Evolutionary conservation across 2,329 filamentous ascomycete species (phyloP).

Genomic region (Didymella sp.): DNA sequence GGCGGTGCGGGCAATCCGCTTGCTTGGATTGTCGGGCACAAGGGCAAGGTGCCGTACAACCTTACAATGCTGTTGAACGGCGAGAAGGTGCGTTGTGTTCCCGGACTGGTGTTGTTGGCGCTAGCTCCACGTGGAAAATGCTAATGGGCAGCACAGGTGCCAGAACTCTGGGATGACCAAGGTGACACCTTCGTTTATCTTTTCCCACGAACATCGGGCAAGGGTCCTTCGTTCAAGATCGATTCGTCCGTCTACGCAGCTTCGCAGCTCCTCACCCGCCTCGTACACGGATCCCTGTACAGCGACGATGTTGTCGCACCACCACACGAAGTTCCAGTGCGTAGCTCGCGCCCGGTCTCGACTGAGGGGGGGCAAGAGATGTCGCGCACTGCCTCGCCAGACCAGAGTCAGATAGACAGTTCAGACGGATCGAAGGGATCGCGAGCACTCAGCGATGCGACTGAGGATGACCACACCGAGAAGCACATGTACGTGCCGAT

Average conservation of each 20-base stretch:
- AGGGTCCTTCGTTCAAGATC: conserved; percentile 67
- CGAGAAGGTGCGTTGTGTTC: conserved; percentile 54
- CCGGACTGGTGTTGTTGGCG: background rate
- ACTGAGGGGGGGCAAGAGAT: conserved; percentile 32
- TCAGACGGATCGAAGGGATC: conserved; percentile 58
- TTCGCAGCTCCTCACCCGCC: conserved; percentile 62
- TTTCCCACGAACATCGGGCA: conserved; percentile 63
- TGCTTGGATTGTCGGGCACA: conserved; percentile 67
- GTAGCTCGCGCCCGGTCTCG: conserved; percentile 31
- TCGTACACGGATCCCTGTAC: conserved; percentile 63
- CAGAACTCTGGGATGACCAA: conserved; percentile 67
- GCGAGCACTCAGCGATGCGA: conserved; percentile 55
- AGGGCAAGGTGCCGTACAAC: conserved; percentile 64
- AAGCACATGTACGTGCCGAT: conserved; percentile 67
- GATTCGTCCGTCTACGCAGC: conserved; percentile 65
- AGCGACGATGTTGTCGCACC: conserved; percentile 37
- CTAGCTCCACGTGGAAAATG: conserved; percentile 17
- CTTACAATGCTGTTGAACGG: conserved; percentile 58
- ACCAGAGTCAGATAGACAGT: conserved; percentile 42
- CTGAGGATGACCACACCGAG: conserved; percentile 57
- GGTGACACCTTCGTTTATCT: conserved; percentile 70
- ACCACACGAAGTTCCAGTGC: conserved; percentile 31
- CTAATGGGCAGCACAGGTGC: conserved; percentile 51
- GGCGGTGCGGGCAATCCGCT: conserved; percentile 35
- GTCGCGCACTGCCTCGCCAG: conserved; percentile 45